These are phyloP conservation scores for Lyophyllum decastes DNA, from an alignment of 768 basidiomycete genomes.

Conservation along the genomic window DNA sequence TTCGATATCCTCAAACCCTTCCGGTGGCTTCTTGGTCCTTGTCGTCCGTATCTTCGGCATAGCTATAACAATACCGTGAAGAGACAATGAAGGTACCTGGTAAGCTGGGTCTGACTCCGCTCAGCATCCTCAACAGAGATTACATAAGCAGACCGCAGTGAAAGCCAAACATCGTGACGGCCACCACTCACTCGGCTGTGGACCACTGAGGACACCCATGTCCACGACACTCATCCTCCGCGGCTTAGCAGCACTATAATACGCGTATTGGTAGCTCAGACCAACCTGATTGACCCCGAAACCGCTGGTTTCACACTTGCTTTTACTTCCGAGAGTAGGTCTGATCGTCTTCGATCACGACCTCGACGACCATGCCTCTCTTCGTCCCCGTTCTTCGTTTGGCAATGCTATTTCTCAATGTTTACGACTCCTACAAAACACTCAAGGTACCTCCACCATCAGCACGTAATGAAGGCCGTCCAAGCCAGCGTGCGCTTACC, in stretches of 20 bases:
- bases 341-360: slow-evolving; percentile 6
- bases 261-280: slow-evolving; percentile 13
- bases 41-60: slow-evolving; percentile 96
- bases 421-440: slow-evolving; percentile 85
- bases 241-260: slow-evolving; percentile 7
- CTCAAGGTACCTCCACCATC: slow-evolving; percentile 66
- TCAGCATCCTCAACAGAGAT: slow-evolving; percentile 10
- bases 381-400: slow-evolving; percentile 70
- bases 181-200: neutral
- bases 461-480: slow-evolving; percentile 54
- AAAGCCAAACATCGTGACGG: slow-evolving; percentile 5
- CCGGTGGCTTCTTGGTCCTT: slow-evolving; percentile 92
- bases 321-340: neutral
- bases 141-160: slow-evolving; percentile 15
- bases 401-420: slow-evolving; percentile 72
- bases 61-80: slow-evolving; percentile 22
- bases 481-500: slow-evolving; percentile 65
- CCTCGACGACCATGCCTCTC: slow-evolving; percentile 53
- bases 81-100: neutral
- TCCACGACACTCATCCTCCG: slow-evolving; percentile 9
- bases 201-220: slow-evolving; percentile 12
- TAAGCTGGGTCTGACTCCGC: neutral
- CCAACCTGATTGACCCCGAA: neutral
- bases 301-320: neutral
- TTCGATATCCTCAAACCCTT: slow-evolving; percentile 95